phyloP scores from a whole-genome alignment of 2,329 filamentous ascomycete species.

The Pyricularia sp. region DNA sequence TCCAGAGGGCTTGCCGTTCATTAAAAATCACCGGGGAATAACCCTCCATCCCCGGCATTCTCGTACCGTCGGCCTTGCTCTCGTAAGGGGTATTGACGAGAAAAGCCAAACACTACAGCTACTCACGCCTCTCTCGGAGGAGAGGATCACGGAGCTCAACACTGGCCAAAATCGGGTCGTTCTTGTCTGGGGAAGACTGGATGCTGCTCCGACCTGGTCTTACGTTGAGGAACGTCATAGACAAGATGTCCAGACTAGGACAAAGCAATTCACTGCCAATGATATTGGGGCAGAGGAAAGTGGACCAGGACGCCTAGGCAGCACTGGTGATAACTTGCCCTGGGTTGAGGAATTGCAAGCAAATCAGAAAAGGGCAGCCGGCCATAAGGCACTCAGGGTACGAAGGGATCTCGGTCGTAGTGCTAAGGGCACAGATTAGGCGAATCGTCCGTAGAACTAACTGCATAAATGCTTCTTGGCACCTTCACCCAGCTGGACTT shows the following conservation, averaged over 20 bases:
- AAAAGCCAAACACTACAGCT: constrained; percentile 47
- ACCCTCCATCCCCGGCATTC: constrained; percentile 52
- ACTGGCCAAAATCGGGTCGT: constrained; percentile 41
- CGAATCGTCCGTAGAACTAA: background rate
- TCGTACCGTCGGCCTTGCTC: constrained; percentile 50
- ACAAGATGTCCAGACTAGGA: constrained; percentile 17
- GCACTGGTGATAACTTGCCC: constrained; percentile 27
- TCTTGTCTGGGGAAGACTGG: constrained; percentile 59
- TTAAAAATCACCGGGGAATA: constrained; percentile 43
- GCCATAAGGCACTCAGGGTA: constrained; percentile 54
- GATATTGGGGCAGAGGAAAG: constrained; percentile 8
- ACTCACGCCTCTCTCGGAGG: constrained; percentile 46
- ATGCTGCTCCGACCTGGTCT: constrained; percentile 56
- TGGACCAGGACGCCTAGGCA: background rate
- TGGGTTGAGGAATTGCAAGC: constrained; percentile 52
- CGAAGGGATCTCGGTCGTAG: constrained; percentile 49
- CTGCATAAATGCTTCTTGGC: background rate
- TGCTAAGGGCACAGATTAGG: constrained; percentile 9
- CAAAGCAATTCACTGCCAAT: constrained; percentile 17
- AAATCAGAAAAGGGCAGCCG: constrained; percentile 44
- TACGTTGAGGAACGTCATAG: constrained; percentile 54
- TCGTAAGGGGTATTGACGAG: constrained; percentile 62
- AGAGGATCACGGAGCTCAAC: constrained; percentile 28
- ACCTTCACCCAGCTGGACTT: background rate
- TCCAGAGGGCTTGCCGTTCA: constrained; percentile 51